Conservation (phyloP, 2,329 filamentous ascomycete genomes). For the Fusarium sp. region DNA sequence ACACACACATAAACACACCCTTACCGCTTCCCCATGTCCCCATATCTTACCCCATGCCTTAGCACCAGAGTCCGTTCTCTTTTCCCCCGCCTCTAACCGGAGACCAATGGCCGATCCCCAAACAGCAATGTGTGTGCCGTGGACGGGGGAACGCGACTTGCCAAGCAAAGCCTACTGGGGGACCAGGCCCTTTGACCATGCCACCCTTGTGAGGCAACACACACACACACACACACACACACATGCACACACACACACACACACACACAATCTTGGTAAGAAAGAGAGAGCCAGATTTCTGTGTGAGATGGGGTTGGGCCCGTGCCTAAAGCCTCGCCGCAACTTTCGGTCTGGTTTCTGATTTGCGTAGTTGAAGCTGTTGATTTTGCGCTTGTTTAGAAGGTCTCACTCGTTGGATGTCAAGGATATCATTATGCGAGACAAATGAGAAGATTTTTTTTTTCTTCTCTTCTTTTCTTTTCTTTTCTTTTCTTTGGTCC, state of each 20-base stretch:
- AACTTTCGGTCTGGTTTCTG: slow-evolving; percentile 18
- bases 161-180: slow-evolving; percentile 21
- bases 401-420: slow-evolving; percentile 27
- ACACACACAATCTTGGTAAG: slow-evolving; percentile 18
- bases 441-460: not conserved
- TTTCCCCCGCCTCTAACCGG: slow-evolving; percentile 16
- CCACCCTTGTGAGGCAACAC: slow-evolving; percentile 3
- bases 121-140: slow-evolving; percentile 22
- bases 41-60: slow-evolving; percentile 2
- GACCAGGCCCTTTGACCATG: slow-evolving; percentile 14
- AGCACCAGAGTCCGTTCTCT: not conserved
- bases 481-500: not conserved
- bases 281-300: slow-evolving; percentile 6
- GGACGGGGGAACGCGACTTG: slow-evolving; percentile 16
- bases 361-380: not conserved
- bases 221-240: not conserved
- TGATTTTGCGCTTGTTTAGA: slow-evolving; percentile 8
- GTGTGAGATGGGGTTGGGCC: slow-evolving; percentile 3
- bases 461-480: not conserved
- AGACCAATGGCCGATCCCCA: slow-evolving; percentile 34
- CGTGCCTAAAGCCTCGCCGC: slow-evolving; percentile 22
- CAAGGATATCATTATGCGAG: not conserved
- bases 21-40: slow-evolving; percentile 26
- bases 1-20: not conserved
- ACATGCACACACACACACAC: not conserved